Percentiles rank a stretch among this genome's conserved stretches.
These are phyloP conservation scores for Ceratocystis lukuohia DNA, from an alignment of 2,329 filamentous ascomycete species.

Conservation along the genomic window DNA sequence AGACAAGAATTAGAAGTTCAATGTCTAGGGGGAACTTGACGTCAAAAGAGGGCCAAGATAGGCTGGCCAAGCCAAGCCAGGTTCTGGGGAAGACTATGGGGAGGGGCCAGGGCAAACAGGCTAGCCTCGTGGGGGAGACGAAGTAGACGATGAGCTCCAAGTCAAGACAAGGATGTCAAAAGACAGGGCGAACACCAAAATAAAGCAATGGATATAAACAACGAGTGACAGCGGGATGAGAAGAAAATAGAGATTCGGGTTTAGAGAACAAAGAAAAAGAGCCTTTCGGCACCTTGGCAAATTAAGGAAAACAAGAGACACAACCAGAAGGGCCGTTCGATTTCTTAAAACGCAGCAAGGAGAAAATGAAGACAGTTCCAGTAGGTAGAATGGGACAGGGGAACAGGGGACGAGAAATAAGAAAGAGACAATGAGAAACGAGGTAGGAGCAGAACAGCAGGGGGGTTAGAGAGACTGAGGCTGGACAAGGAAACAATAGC, in stretches of 20 bases:
- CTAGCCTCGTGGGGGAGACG: not conserved
- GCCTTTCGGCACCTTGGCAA: not conserved
- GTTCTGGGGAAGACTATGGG: not conserved
- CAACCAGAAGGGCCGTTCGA: not conserved
- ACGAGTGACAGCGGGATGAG: not conserved
- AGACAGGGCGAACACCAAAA: not conserved
- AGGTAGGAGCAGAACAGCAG: not conserved
- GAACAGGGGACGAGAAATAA: not conserved
- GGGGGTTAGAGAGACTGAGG: too few relatives aligned
- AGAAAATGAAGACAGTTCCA: not conserved
- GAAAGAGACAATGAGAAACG: not conserved
- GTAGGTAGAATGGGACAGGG: not conserved
- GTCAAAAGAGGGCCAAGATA: constrained; percentile 2
- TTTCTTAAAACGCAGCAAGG: not conserved
- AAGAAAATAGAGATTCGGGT: too few relatives aligned
- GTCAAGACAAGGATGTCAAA: not conserved
- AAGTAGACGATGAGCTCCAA: not conserved
- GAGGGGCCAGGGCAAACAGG: not conserved
- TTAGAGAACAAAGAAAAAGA: too few relatives aligned
- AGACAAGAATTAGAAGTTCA: not conserved
- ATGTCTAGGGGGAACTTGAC: not conserved
- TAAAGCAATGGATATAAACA: not conserved
- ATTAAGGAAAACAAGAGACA: not conserved
- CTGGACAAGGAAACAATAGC: not conserved
- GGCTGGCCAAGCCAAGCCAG: not conserved